phyloP scores from a whole-genome alignment of 2,329 filamentous ascomycete genomes.

The Colletotrichum trifolii region DNA sequence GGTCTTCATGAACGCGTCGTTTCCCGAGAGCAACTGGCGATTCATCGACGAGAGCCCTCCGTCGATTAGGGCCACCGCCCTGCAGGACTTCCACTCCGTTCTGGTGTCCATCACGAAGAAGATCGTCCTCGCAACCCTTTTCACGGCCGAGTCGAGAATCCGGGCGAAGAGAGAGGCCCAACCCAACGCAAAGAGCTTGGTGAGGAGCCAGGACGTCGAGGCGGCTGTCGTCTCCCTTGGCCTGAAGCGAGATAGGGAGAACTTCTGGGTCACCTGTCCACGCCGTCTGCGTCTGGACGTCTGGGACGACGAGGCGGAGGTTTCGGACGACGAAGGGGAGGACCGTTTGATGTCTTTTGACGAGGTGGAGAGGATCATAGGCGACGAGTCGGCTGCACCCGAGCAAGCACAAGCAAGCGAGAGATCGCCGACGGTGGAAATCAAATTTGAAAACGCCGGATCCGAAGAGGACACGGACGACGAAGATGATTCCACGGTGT shows the following conservation, averaged over 20 bases:
- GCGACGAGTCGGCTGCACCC: conserved; percentile 1
- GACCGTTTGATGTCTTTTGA: conserved; percentile 52
- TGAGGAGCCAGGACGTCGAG: conserved; percentile 58
- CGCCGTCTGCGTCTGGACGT: conserved; percentile 62
- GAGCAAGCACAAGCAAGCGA: not conserved
- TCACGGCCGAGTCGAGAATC: conserved; percentile 76
- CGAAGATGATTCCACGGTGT: conserved; percentile 4
- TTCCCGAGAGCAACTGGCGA: conserved; percentile 75
- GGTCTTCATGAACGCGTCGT: conserved; percentile 80
- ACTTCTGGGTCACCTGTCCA: conserved; percentile 61
- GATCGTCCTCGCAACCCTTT: conserved; percentile 75
- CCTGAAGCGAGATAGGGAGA: conserved; percentile 48
- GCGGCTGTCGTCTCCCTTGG: conserved; percentile 62
- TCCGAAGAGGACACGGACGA: conserved; percentile 9
- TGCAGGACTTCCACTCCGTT: conserved; percentile 81
- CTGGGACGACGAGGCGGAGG: conserved; percentile 46
- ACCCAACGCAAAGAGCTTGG: conserved; percentile 43
- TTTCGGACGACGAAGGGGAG: conserved; percentile 30
- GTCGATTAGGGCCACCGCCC: conserved; percentile 77
- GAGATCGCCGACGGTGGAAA: conserved; percentile 1
- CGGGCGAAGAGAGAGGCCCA: conserved; percentile 57
- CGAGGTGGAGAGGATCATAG: conserved; percentile 56
- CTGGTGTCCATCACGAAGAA: conserved; percentile 75
- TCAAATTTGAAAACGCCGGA: conserved; percentile 6
- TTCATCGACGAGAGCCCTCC: conserved; percentile 70